Conservation (phyloP, 1,139 yeast genomes). For the Zygoascus hellenicus region DNA sequence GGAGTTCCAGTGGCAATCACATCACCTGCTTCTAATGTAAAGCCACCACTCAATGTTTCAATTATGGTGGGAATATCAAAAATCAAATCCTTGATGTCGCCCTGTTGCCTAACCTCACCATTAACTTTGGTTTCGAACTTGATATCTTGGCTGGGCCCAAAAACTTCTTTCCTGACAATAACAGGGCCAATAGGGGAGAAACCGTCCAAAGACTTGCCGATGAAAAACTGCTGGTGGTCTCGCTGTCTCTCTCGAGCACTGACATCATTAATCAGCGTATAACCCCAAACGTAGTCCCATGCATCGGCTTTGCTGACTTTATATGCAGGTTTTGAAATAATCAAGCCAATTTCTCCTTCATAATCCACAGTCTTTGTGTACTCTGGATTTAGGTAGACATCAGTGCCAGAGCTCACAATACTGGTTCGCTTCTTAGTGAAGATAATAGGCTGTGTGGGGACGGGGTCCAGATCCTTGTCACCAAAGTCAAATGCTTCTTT, state of each 20-base stretch:
- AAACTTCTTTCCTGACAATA: constrained; percentile 36
- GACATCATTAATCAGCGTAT: constrained; percentile 50
- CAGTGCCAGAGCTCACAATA: constrained; percentile 6
- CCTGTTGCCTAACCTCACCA: constrained; percentile 43
- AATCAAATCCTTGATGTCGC: constrained; percentile 39
- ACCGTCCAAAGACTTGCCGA: constrained; percentile 51
- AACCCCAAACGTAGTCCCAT: constrained; percentile 45
- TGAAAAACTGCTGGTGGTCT: constrained; percentile 40
- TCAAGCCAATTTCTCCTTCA: constrained; percentile 50
- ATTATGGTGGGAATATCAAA: constrained; percentile 43
- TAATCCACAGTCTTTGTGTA: constrained; percentile 34
- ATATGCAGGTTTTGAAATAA: constrained; percentile 46
- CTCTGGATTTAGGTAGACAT: neutral
- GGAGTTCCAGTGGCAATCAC: constrained; percentile 51
- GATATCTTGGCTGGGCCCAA: constrained; percentile 34
- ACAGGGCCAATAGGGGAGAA: constrained; percentile 53
- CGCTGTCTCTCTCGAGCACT: constrained; percentile 51
- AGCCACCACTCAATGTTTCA: constrained; percentile 47
- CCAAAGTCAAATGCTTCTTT: constrained; percentile 3
- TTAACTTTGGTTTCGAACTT: constrained; percentile 38
- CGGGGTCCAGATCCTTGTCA: constrained; percentile 1
- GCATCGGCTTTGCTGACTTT: constrained; percentile 43
- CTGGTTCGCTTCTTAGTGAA: constrained; percentile 9
- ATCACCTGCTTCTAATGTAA: constrained; percentile 47
- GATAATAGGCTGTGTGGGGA: constrained; percentile 7